Base-by-base conservation (phyloP, 257 asterid genomes). In the Nemophila menziesii region DNA sequence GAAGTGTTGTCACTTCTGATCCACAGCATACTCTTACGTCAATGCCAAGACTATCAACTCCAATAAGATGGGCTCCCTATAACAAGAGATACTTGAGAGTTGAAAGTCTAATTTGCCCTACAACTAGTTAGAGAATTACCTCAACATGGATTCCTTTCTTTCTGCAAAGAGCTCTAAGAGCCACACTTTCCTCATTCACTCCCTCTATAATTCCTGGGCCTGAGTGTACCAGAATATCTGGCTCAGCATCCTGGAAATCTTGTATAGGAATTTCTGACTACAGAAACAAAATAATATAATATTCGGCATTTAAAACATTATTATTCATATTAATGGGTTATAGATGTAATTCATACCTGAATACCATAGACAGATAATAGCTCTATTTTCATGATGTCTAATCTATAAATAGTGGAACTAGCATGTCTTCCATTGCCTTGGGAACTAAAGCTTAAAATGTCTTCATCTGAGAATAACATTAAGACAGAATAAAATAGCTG, bases 11-110 rank as follows among this genome's bases (percentile, higher is more conserved):
- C 26, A 75, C 86, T 82, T 82, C 81, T 18, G 79, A 61, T 51
- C 92, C 92, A 0, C 51, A 58, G 48, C 62, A 74, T 62, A 75
- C 72, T 65, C 92, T 60, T 27, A 82, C 94, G 12, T 82, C 94
- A 61, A 82, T 57, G 63, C 92, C 94, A 33, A 75, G 84, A 66
- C 84, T 78, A 69, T 82, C 94, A 19, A 82, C 80, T 54, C 92
- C 94, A 46, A 82, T 68, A 53, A 82, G 65, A 49, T 59, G 63
- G 45, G 87, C 87, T 21, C 71, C 73, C 94, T 82, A 41, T 7
- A 19, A 17, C 13, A 10, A 8, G 14, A 41, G 46, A 17, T 19
- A 41, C 20, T 14, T 5, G 17, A 15, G 9, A 2, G 3, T 26
- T 4, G 33, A 10, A 26, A 26, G 5, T 26, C 33, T 4, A 26